Base-by-base conservation (phyloP, 164 flowering plant genomes). In the Vitis rotundifolia region DNA sequence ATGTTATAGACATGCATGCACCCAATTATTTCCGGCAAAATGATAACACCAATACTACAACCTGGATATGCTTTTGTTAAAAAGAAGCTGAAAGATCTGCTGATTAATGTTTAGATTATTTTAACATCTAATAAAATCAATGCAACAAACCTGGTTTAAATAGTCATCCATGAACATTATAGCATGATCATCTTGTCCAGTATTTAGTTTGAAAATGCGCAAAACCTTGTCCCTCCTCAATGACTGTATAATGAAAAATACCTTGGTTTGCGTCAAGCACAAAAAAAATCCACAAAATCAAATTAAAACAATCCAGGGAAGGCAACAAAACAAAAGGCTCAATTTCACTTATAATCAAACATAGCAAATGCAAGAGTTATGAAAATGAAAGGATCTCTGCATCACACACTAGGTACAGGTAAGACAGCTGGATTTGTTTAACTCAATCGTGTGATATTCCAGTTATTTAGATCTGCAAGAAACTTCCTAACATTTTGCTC, bases 141-240 rank as follows among this genome's bases (percentile, higher is more conserved):
- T 9, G 29, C 61, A 71, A 61, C 77, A 10, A 73, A 91, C 98
- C 98, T 91, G 97, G 48, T 72, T 85, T 44, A 93, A 54, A 81
- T 89, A 91, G 77, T 95, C 94, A 71, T 93, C 97, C 71, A 86
- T 75, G 71, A 95, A 88, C 97, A 93, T 90, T 58, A 95, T 76
- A 37, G 93, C 97, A 81, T 95, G 91, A 77, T 95, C 99, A 78
- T 95, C 98, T 76, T 93, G 99, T 55, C 99, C 98, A 19, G 94
- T 91, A 69, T 90, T 93, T 68, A 95, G 80, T 71, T 95, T 95
- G 76, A 93, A 95, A 70, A 90, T 64, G 26, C 93, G 89, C 69
- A 93, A 9, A 69, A 86, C 73, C 67, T 80, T 88, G 16, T 88
- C 93, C 81, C 89, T 78, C 79, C 77, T 86, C 66, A 95, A 68